These are phyloP conservation scores for Rugosomyces carneus DNA, from an alignment of 1,284 basidiomycete species.

Conservation along the genomic window DNA sequence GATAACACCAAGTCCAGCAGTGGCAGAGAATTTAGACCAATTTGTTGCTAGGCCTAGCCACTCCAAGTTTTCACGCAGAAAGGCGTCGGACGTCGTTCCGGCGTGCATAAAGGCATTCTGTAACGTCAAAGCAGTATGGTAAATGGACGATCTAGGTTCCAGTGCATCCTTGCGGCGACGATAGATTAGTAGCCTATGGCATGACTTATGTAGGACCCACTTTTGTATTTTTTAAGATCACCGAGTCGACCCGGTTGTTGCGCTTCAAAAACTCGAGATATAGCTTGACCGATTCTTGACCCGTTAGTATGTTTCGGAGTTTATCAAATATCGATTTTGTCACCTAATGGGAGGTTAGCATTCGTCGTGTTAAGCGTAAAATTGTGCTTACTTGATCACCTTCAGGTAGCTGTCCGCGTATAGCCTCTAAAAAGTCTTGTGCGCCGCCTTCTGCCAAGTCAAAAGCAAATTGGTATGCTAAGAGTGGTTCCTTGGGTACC, in stretches of 20 bases:
- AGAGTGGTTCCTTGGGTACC: slow-evolving; percentile 62
- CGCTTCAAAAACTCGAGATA: slow-evolving; percentile 92
- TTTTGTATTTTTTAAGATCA: slow-evolving; percentile 90
- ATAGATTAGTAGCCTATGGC: not conserved
- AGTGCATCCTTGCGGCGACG: slow-evolving; percentile 65
- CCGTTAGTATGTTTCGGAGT: slow-evolving; percentile 76
- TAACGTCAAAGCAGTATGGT: slow-evolving; percentile 90
- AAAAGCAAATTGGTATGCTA: slow-evolving; percentile 92
- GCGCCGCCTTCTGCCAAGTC: slow-evolving; percentile 90
- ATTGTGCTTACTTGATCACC: slow-evolving; percentile 48
- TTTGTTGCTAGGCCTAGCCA: slow-evolving; percentile 92
- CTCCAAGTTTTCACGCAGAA: slow-evolving; percentile 91
- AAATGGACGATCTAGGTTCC: slow-evolving; percentile 93
- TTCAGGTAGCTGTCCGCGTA: slow-evolving; percentile 60
- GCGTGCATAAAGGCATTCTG: slow-evolving; percentile 96
- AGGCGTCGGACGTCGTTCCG: slow-evolving; percentile 89
- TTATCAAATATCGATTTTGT: slow-evolving; percentile 63
- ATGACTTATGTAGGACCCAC: slow-evolving; percentile 30
- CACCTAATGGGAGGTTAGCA: slow-evolving; percentile 31
- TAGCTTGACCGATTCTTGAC: slow-evolving; percentile 85
- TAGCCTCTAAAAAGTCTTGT: slow-evolving; percentile 82
- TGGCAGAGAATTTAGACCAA: slow-evolving; percentile 97
- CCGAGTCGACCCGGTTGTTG: slow-evolving; percentile 88
- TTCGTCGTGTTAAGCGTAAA: slow-evolving; percentile 11
- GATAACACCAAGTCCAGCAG: slow-evolving; percentile 91